Percentiles rank a stretch among this genome's conserved stretches.
phyloP scores from a whole-genome alignment of 106 monocot species.

The Phalaenopsis equestris region DNA sequence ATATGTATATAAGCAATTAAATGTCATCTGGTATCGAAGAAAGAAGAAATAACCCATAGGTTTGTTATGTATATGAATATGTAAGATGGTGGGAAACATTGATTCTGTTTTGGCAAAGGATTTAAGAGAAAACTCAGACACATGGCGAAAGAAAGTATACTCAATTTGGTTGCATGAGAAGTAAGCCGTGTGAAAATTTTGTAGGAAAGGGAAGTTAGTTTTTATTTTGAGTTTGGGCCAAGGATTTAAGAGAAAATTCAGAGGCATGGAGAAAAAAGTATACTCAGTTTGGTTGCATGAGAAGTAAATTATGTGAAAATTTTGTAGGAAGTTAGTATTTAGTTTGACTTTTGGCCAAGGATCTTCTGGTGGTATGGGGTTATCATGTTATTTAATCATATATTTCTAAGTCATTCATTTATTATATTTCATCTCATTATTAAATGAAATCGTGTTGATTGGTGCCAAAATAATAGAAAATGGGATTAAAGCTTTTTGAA shows the following conservation, averaged over 20 bases:
- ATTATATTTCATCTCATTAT: background rate
- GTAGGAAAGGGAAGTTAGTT: background rate
- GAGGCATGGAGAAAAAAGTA: too few relatives aligned
- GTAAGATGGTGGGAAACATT: background rate
- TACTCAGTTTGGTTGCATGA: too few relatives aligned
- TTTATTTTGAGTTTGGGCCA: background rate
- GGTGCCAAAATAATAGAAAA: background rate
- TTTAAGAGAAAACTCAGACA: background rate
- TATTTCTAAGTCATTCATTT: background rate
- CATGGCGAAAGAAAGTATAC: too few relatives aligned
- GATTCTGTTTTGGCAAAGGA: background rate
- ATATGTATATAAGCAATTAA: background rate
- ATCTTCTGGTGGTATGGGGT: background rate
- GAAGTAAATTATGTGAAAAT: background rate
- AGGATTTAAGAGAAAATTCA: background rate
- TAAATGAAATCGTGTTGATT: background rate
- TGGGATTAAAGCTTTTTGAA: background rate
- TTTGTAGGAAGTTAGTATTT: background rate
- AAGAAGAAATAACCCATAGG: background rate
- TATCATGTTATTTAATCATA: background rate
- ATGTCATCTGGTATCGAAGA: background rate
- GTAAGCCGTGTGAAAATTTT: background rate
- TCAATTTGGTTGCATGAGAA: too few relatives aligned
- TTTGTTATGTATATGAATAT: background rate
- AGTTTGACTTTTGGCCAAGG: background rate